A percentile compares a stretch with the other conserved stretches of the same genome.
Conservation (phyloP, 192 early-diverging fungal species). For the Phycomyces nitens region DNA sequence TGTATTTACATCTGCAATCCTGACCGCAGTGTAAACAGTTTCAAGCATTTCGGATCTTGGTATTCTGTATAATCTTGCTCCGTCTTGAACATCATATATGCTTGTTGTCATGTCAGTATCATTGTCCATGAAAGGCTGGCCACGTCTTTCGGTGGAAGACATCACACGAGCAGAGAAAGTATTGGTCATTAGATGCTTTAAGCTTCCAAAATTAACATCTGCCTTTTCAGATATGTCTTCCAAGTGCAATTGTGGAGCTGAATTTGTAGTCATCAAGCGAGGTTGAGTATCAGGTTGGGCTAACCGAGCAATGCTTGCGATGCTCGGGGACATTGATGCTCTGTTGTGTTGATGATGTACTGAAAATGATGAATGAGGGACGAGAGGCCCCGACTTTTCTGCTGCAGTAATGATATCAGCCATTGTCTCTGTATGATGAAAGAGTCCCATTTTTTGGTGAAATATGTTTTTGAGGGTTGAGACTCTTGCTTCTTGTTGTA, state of each 20-base stretch:
- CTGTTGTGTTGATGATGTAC: not conserved
- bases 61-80: not conserved
- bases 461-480: conserved; percentile 48
- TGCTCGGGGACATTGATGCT: conserved; percentile 9
- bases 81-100: conserved; percentile 7
- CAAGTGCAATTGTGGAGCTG: not conserved
- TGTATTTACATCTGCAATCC: conserved; percentile 28
- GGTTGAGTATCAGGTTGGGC: conserved; percentile 12
- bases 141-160: not conserved
- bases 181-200: conserved; percentile 15
- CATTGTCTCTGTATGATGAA: conserved; percentile 46
- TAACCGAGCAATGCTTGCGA: conserved; percentile 13
- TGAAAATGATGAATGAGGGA: not conserved
- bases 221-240: not conserved
- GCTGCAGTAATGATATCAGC: conserved; percentile 18
- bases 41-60: conserved; percentile 13
- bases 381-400: not conserved
- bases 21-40: conserved; percentile 29
- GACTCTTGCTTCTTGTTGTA: conserved; percentile 48
- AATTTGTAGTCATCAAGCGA: not conserved
- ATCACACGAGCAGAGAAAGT: not conserved
- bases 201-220: conserved; percentile 12
- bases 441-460: conserved; percentile 60
- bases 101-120: not conserved
- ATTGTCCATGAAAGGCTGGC: not conserved